Base-by-base conservation (phyloP, 352 stramenopile genomes). In the Achlya hypogyna region DNA sequence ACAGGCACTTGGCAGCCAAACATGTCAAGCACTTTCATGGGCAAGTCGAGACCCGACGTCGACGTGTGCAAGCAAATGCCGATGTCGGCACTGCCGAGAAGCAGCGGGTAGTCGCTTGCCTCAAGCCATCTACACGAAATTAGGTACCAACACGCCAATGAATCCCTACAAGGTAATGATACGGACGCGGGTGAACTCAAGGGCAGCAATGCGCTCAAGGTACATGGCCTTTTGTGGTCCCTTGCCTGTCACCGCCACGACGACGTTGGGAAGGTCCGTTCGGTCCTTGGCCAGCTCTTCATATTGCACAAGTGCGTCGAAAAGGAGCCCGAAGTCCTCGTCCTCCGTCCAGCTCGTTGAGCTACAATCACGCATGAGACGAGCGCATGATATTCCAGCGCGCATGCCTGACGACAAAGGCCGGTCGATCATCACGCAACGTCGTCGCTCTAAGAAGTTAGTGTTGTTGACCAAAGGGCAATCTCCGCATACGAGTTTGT, bases 21-120 rank as follows among this genome's bases (percentile, higher is more conserved):
- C 92, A 99, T 98, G 78, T 99, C 97, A 34, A 99, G 78, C 47
- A 99, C 96, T 66, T 99, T 99, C 97, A 99, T 99, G 5, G 97
- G 97, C 45, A 99, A 75, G 77, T 99, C 97, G 34, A 99, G 75
- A 0, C 97, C 97, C 5, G 89, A 98, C 2, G 96, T 99, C 4
- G 93, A 99, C 10, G 95, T 99, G 81, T 99, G 98, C n/a, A 99
- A 81, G 32, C 91, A 99, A 38, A 99, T 85, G 45, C 97, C 98
- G 1, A 99, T 69, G 72, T 99, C 97, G 0, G 94, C 93, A 51
- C 82, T 96, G 64, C 93, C 96, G 16, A 97, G 69, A 12, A 99
- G 74, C 27, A 94, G 76, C 10, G 97, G 97, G 77, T 99, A 99
- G 75, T 99, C 96, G 9, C 73, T 81, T 27, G 94, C 84, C 72